These are phyloP conservation scores for Mycena latifolia DNA, from an alignment of 768 basidiomycete species.

Conservation along the genomic window DNA sequence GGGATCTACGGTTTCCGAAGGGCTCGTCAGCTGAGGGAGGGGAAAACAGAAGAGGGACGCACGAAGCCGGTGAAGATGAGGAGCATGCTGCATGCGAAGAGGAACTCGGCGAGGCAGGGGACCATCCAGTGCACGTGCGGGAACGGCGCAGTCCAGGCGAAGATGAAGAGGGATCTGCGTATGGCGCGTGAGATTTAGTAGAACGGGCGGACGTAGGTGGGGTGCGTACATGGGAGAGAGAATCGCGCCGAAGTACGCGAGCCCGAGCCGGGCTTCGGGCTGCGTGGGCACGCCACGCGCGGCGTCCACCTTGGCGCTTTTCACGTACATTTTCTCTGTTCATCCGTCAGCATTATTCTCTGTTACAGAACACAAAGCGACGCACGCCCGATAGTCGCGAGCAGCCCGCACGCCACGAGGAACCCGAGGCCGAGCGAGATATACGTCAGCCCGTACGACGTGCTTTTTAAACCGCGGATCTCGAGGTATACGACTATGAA, in stretches of 20 bases:
- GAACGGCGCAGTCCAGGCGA: constrained; percentile 36
- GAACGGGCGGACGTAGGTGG: not conserved
- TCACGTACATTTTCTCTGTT: constrained; percentile 27
- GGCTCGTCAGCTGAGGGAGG: not conserved
- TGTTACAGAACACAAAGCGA: not conserved
- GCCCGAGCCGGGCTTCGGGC: constrained; percentile 27
- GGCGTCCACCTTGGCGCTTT: constrained; percentile 4
- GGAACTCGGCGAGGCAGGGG: constrained; percentile 32
- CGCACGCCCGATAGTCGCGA: constrained; percentile 28
- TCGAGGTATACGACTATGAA: constrained; percentile 30
- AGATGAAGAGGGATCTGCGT: constrained; percentile 33
- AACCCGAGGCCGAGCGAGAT: constrained; percentile 35
- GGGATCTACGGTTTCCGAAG: constrained; percentile 27
- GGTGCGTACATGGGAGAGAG: constrained; percentile 29
- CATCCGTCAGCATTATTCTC: not conserved
- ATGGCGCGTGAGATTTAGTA: not conserved
- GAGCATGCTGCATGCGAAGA: constrained; percentile 30
- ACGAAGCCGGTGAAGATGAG: constrained; percentile 37
- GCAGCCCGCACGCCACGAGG: constrained; percentile 13
- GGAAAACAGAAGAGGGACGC: not conserved
- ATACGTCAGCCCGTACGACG: constrained; percentile 33
- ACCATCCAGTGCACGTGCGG: constrained; percentile 29
- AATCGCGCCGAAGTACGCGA: constrained; percentile 27
- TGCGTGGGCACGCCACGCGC: constrained; percentile 22
- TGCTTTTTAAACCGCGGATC: constrained; percentile 27